Conservation (phyloP, 2,329 filamentous ascomycete species). For the Alternaria alternata region DNA sequence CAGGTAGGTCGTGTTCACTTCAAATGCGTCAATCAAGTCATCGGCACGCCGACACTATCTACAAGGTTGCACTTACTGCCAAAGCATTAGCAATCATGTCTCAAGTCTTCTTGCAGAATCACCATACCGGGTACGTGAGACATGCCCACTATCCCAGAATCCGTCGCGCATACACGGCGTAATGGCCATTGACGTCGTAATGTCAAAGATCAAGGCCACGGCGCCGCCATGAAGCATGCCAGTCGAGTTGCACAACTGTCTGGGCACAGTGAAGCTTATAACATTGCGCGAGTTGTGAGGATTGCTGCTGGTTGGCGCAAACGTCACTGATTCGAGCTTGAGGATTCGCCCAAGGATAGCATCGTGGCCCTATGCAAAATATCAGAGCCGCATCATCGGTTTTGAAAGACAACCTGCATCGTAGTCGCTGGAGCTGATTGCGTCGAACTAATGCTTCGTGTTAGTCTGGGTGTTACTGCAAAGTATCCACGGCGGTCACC, state of each 20-base stretch:
- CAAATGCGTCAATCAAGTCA: background rate
- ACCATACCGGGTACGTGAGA: conserved; percentile 37
- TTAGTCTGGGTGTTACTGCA: conserved; percentile 3
- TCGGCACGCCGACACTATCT: background rate
- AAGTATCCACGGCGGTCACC: background rate
- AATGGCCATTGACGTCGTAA: conserved; percentile 57
- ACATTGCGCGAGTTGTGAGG: conserved; percentile 49
- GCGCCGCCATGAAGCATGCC: conserved; percentile 64
- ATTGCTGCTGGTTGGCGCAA: conserved; percentile 34
- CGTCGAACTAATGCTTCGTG: conserved; percentile 29
- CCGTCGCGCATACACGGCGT: conserved; percentile 39
- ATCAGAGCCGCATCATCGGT: conserved; percentile 10
- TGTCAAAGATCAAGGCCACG: conserved; percentile 64
- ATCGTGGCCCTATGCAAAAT: conserved; percentile 41
- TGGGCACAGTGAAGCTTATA: conserved; percentile 56
- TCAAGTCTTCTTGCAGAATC: background rate
- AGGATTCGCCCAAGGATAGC: conserved; percentile 39
- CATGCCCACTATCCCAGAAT: conserved; percentile 57
- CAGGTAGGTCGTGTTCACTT: conserved; percentile 58
- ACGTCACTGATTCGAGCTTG: conserved; percentile 46
- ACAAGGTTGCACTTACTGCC: conserved; percentile 21
- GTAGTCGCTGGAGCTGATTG: conserved; percentile 31
- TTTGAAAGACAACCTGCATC: conserved; percentile 23
- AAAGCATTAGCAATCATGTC: conserved; percentile 10
- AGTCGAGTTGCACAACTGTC: conserved; percentile 53